Evolutionary conservation across 352 stramenopile genomes (phyloP).

Genomic region (Globisporangium ultimum): DNA sequence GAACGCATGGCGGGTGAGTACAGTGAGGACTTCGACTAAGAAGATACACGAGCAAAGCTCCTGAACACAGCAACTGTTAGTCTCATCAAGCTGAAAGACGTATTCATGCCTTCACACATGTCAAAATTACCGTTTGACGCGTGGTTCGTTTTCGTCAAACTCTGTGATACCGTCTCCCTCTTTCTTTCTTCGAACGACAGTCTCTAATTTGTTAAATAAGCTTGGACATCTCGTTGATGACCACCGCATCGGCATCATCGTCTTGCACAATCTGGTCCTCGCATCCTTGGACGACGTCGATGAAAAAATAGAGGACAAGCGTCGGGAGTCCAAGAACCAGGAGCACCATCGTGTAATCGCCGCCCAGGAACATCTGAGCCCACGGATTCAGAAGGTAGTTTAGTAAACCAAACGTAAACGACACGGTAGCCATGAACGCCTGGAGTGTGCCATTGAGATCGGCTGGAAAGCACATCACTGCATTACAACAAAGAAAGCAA

Average conservation of each 20-base stretch:
- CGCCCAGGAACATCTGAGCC: slow-evolving; percentile 64
- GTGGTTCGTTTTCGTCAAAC: too few species aligned
- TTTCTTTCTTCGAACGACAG: not conserved
- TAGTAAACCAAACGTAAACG: slow-evolving; percentile 63
- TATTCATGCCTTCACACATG: too few species aligned
- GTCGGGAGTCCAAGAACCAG: slow-evolving; percentile 51
- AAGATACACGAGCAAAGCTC: not conserved
- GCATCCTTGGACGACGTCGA: slow-evolving; percentile 52
- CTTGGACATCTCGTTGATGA: slow-evolving; percentile 31
- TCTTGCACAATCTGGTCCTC: slow-evolving; percentile 56
- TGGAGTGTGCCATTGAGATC: slow-evolving; percentile 77
- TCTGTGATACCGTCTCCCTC: too few species aligned
- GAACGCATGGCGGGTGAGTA: slow-evolving; percentile 16
- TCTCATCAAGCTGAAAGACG: too few species aligned
- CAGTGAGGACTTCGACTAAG: slow-evolving; percentile 60
- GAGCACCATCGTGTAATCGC: slow-evolving; percentile 62
- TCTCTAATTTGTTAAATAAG: slow-evolving; percentile 29
- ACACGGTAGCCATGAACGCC: slow-evolving; percentile 65
- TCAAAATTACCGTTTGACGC: too few species aligned
- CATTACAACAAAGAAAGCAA: not conserved
- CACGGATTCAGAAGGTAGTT: slow-evolving; percentile 79
- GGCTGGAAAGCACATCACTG: slow-evolving; percentile 81
- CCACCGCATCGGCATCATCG: slow-evolving; percentile 13
- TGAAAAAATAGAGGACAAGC: slow-evolving; percentile 58
- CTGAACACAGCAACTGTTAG: too few species aligned